Conservation (phyloP, 108 stramenopile genomes). For the Seminavis robusta region DNA sequence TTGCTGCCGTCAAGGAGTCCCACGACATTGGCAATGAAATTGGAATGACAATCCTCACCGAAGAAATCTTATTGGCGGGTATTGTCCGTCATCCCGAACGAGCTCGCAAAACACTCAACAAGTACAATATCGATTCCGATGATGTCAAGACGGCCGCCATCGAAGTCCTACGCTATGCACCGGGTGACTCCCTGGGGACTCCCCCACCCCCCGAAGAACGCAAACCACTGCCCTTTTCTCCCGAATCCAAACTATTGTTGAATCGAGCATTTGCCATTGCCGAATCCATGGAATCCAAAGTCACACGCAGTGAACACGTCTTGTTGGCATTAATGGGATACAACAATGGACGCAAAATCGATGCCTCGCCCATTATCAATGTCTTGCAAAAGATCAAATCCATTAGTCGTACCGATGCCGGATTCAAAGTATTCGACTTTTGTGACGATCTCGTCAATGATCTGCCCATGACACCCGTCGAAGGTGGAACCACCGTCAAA, state of each 20-base stretch:
- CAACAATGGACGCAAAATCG: constrained; percentile 34
- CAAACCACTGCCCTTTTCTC: constrained; percentile 68
- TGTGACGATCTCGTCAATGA: constrained; percentile 29
- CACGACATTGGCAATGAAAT: constrained; percentile 56
- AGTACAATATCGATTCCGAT: constrained; percentile 42
- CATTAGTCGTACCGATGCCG: constrained; percentile 7
- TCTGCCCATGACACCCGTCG: constrained; percentile 35
- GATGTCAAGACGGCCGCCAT: constrained; percentile 25
- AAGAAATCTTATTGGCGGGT: constrained; percentile 59
- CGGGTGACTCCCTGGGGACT: background rate
- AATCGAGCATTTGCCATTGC: constrained; percentile 52
- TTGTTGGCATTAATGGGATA: constrained; percentile 65
- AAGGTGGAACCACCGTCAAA: constrained; percentile 3
- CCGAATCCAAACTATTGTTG: constrained; percentile 38
- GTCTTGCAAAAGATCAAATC: constrained; percentile 17
- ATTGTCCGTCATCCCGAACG: constrained; percentile 61
- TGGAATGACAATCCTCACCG: constrained; percentile 37
- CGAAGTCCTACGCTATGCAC: constrained; percentile 11
- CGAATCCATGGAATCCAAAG: constrained; percentile 39
- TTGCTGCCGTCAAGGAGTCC: constrained; percentile 39
- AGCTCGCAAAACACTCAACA: constrained; percentile 41
- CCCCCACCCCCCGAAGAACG: constrained; percentile 13
- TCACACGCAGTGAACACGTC: constrained; percentile 64
- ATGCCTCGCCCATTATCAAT: constrained; percentile 22
- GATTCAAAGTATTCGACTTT: constrained; percentile 23